phyloP scores from a whole-genome alignment of 2,329 filamentous ascomycete genomes.

The Talaromyces verruculosus region DNA sequence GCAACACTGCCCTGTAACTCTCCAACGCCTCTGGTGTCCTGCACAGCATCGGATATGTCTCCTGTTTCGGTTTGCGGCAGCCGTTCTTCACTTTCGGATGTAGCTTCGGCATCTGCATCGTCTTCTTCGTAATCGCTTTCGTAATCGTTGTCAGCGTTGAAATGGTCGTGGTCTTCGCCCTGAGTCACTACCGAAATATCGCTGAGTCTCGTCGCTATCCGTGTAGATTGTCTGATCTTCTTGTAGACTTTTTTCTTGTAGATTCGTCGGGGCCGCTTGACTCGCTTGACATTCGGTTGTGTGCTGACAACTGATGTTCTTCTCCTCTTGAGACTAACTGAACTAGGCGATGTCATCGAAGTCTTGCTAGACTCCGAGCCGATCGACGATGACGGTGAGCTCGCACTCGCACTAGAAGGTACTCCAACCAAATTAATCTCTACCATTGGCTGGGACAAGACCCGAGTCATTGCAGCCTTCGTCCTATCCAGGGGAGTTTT shows the following conservation, averaged over 20 bases:
- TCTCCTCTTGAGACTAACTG: slow-evolving; percentile 10
- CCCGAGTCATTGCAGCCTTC: slow-evolving; percentile 19
- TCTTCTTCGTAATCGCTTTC: slow-evolving; percentile 1
- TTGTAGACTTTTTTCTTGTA: slow-evolving; percentile 2
- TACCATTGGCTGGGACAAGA: slow-evolving; percentile 17
- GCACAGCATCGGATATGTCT: slow-evolving; percentile 19
- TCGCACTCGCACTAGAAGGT: slow-evolving; percentile 26
- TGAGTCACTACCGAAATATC: slow-evolving; percentile 4
- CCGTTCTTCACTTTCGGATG: background rate
- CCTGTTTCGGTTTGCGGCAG: background rate
- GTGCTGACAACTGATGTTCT: background rate
- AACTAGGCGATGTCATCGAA: slow-evolving; percentile 32
- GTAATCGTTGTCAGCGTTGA: background rate
- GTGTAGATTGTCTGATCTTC: slow-evolving; percentile 12
- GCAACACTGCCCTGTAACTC: slow-evolving; percentile 13
- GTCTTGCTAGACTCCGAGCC: slow-evolving; percentile 31
- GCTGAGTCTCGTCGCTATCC: slow-evolving; percentile 6
- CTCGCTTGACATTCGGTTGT: background rate
- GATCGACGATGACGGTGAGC: slow-evolving; percentile 24
- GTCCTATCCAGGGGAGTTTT: slow-evolving; percentile 44
- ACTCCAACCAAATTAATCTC: background rate
- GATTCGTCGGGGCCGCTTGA: slow-evolving; percentile 4
- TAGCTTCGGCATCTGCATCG: background rate
- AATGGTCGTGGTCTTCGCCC: background rate
- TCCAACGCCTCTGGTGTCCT: background rate